phyloP scores from a whole-genome alignment of 108 stramenopile species.

The Cyclotella kingstonii region DNA sequence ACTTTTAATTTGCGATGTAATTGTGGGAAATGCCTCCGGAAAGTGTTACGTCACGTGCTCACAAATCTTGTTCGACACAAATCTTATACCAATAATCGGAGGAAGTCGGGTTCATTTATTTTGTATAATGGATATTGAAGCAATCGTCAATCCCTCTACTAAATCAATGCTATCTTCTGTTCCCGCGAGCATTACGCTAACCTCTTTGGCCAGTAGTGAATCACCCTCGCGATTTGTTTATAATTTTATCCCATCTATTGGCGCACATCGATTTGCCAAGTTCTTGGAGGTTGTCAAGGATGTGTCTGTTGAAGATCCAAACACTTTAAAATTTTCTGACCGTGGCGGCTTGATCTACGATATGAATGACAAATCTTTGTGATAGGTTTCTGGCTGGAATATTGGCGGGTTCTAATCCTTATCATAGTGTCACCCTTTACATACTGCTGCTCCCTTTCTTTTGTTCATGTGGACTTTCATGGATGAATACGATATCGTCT shows the following conservation, averaged over 20 bases:
- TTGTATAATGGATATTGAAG: slow-evolving; percentile 60
- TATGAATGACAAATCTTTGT: slow-evolving; percentile 24
- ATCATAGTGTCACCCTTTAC: too few relatives aligned
- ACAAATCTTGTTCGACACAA: slow-evolving; percentile 70
- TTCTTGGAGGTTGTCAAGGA: slow-evolving; percentile 71
- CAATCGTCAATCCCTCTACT: slow-evolving; percentile 50
- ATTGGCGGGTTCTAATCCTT: too few relatives aligned
- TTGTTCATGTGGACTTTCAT: too few relatives aligned
- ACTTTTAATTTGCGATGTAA: slow-evolving; percentile 61
- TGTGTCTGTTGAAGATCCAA: slow-evolving; percentile 39
- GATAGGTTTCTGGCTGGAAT: too few relatives aligned
- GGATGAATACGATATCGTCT: too few relatives aligned
- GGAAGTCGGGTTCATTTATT: slow-evolving; percentile 50
- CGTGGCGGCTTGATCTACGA: slow-evolving; percentile 32
- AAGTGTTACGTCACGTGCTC: slow-evolving; percentile 64
- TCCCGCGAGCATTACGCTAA: slow-evolving; percentile 59
- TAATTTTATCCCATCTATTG: slow-evolving; percentile 71
- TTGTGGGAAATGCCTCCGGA: slow-evolving; percentile 69
- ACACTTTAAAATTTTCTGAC: slow-evolving; percentile 48
- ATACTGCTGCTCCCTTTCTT: too few relatives aligned
- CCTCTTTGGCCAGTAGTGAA: slow-evolving; percentile 31
- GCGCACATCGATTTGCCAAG: slow-evolving; percentile 65
- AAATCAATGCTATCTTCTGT: slow-evolving; percentile 70
- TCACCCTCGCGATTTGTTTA: slow-evolving; percentile 49
- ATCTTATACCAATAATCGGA: slow-evolving; percentile 71